Evolutionary conservation across 208 protist genomes (phyloP).

Genomic region (Trichomonas gallinae): DNA sequence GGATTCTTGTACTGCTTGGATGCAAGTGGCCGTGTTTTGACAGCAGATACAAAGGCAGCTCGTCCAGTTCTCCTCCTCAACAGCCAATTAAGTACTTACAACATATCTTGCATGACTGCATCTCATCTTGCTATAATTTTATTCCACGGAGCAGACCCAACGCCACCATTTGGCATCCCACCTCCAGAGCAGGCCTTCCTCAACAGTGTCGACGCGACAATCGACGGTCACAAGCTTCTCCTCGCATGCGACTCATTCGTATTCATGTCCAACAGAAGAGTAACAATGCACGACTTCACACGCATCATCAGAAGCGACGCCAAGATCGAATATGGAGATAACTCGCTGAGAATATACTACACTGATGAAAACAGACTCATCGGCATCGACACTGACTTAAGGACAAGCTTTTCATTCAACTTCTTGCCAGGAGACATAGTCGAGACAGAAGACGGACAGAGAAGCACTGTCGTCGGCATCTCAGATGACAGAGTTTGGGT

Average conservation of each 20-base stretch:
- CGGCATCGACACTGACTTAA: neutral
- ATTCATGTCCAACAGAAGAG: neutral
- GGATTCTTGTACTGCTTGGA: neutral
- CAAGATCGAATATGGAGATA: neutral
- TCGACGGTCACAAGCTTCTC: neutral
- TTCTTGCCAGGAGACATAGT: neutral
- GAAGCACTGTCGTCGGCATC: neutral
- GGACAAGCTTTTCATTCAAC: neutral
- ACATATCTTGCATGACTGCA: neutral
- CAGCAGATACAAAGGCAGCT: neutral
- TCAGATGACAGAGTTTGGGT: neutral
- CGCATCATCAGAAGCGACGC: neutral
- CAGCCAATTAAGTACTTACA: neutral
- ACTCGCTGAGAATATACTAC: neutral
- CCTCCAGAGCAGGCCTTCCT: neutral
- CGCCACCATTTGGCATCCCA: neutral
- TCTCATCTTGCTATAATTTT: neutral
- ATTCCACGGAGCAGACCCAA: neutral
- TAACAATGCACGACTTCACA: neutral
- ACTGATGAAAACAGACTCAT: neutral
- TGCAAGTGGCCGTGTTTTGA: neutral
- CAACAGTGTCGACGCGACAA: neutral
- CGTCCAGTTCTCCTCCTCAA: neutral
- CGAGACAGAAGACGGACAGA: neutral
- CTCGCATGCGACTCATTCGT: neutral